Conservation (phyloP, 2,329 filamentous ascomycete species). For the Sporothrix phasma region DNA sequence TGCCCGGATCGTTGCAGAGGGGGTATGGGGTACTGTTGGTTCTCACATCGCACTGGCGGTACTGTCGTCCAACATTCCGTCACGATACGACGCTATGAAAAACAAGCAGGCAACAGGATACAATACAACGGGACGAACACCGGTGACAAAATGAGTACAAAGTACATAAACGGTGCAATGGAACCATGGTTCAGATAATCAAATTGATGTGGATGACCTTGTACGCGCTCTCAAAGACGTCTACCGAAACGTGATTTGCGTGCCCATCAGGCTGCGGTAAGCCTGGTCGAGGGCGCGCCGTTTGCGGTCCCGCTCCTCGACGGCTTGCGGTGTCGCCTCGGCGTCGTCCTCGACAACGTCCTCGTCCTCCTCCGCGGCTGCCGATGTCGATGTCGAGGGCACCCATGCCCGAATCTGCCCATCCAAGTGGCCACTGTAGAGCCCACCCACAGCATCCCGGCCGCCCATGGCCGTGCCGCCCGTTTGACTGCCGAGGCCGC, state of each 20-base stretch:
- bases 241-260: slow-evolving; percentile 52
- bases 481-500: slow-evolving; percentile 45
- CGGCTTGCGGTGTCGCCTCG: slow-evolving; percentile 33
- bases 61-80: too few species aligned
- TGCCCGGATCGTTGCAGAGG: not conserved
- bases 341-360: slow-evolving; percentile 34
- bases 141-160: too few species aligned
- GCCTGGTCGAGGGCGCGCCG: slow-evolving; percentile 70
- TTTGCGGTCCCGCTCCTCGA: slow-evolving; percentile 53
- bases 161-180: too few species aligned
- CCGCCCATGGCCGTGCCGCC: slow-evolving; percentile 53
- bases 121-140: too few species aligned
- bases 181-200: too few species aligned
- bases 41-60: too few species aligned
- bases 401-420: slow-evolving; percentile 76
- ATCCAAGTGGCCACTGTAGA: slow-evolving; percentile 78
- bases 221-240: not conserved
- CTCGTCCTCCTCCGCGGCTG: slow-evolving; percentile 34
- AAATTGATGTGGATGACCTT: not conserved
- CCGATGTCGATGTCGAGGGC: slow-evolving; percentile 42
- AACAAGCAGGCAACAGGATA: too few species aligned
- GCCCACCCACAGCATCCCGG: slow-evolving; percentile 38
- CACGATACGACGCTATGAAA: too few species aligned
- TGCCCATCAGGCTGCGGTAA: slow-evolving; percentile 65
- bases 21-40: not conserved